phyloP scores from a whole-genome alignment of 1,139 yeast genomes.

The Geotrichum fermentans region DNA sequence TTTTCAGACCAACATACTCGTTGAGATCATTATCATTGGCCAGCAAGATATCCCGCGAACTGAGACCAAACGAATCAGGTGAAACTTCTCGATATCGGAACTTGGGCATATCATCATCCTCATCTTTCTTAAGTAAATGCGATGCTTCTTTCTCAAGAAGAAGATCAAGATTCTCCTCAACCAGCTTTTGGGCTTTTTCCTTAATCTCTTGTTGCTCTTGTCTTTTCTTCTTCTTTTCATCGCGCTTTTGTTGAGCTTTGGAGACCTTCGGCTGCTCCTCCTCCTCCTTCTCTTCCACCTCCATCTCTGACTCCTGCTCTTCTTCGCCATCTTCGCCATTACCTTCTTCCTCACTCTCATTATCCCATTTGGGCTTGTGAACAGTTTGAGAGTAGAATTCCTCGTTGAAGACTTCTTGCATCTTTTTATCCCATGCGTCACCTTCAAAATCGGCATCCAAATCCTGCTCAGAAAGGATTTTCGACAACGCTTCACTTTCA shows the following conservation, averaged over 20 bases:
- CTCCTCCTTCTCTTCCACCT: conserved; percentile 30
- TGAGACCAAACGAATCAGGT: conserved; percentile 86
- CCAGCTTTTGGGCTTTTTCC: conserved; percentile 67
- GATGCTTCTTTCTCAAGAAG: conserved; percentile 31
- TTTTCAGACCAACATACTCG: conserved; percentile 79
- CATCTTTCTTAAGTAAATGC: conserved; percentile 21
- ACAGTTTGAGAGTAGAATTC: conserved; percentile 60
- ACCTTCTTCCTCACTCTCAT: conserved; percentile 37
- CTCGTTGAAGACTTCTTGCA: conserved; percentile 81
- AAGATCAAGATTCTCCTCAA: conserved; percentile 48
- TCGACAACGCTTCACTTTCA: conserved; percentile 47
- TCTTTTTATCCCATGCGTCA: conserved; percentile 84
- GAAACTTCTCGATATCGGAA: conserved; percentile 92
- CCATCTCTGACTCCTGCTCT: conserved; percentile 33
- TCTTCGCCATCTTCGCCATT: conserved; percentile 32
- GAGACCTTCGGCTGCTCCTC: conserved; percentile 27
- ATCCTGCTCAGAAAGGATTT: conserved; percentile 64
- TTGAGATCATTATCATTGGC: conserved; percentile 88
- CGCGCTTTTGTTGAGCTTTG: conserved; percentile 31
- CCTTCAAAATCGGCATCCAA: conserved; percentile 87
- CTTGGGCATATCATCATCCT: conserved; percentile 52
- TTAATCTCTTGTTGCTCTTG: conserved; percentile 57
- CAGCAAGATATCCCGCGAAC: conserved; percentile 77
- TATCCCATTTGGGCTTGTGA: conserved; percentile 45
- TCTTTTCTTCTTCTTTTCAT: conserved; percentile 57